Conservation (phyloP, 2,329 filamentous ascomycete species). For the Cordyceps cateniannulata region DNA sequence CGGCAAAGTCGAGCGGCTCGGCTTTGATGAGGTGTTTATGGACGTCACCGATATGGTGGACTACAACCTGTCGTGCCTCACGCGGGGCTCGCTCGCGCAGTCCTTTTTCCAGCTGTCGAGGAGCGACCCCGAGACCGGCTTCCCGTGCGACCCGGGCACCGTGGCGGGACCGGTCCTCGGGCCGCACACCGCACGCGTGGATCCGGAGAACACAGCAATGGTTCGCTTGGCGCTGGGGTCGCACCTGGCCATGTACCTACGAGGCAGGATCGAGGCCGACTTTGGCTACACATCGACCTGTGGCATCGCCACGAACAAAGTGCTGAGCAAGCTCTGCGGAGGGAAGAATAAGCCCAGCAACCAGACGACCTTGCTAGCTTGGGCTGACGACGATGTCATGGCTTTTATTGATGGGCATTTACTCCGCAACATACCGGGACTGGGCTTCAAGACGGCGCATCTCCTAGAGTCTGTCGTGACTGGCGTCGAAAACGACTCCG, state of each 20-base stretch:
- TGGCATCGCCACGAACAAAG: constrained; percentile 81
- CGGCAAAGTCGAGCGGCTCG: constrained; percentile 69
- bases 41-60: constrained; percentile 83
- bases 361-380: constrained; percentile 76
- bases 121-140: constrained; percentile 71
- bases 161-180: constrained; percentile 56
- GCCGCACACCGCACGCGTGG: constrained; percentile 15
- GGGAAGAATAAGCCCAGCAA: constrained; percentile 78
- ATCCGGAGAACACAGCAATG: constrained; percentile 33
- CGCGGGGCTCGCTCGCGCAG: constrained; percentile 51
- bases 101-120: constrained; percentile 77
- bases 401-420: constrained; percentile 70
- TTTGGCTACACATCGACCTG: constrained; percentile 83
- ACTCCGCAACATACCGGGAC: constrained; percentile 75
- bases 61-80: constrained; percentile 71
- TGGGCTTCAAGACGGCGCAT: constrained; percentile 63
- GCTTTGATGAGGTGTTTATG: constrained; percentile 77
- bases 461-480: constrained; percentile 48
- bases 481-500: constrained; percentile 24
- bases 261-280: constrained; percentile 64
- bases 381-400: constrained; percentile 49
- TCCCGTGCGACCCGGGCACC: constrained; percentile 64
- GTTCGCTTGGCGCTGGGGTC: constrained; percentile 69
- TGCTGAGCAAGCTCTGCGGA: constrained; percentile 79
- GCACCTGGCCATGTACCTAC: constrained; percentile 71